Evolutionary conservation across 2,329 filamentous ascomycete species (phyloP), one percentile per base, ranked within the genome.

Genomic region (Dichotomopilus funicola): DNA sequence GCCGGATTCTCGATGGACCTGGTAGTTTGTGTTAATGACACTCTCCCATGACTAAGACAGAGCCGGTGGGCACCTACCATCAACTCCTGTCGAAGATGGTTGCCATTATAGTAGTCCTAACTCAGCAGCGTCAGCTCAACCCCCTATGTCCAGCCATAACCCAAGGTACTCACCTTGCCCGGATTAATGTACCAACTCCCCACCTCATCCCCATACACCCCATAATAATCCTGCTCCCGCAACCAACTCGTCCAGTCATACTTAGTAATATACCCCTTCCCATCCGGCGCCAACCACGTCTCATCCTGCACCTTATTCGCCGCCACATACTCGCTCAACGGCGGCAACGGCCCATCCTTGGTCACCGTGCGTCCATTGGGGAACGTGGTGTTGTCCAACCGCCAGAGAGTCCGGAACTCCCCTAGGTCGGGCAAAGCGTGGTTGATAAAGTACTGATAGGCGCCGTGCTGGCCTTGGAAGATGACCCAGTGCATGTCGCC

Each of bases 401-500:
- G 45, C 45, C 45, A 47, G 12, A 47, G 45, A 12, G 45, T 47
- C 12, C 45, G 31, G 45, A 47, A 47, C 31, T 47, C 45, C 6
- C 45, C 45, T 4, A 47, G 45, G 11, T 9, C 31, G 4, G 45
- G 45, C 33, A 47, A 11, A 5, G 35, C 36, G 6, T 47, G 45
- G 31, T 47, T 47, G 45, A 47, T 31, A 36, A 47, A 47, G 45
- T 47, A 47, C 31, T 47, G 45, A 12, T 47, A 47, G 33, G 45
- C 45, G 10, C 45, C 45, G 12, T 47, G 45, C 45, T 47, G 45
- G 5, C 45, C 45, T 13, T 47, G 6, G 33, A 47, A 47, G 34
- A 47, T 47, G 1, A 47, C 45, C 45, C 45, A 47, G 45, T 47
- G 45, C 45, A 47, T 36, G 45, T 47, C 45, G 11, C 45, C 45